Percentiles rank a stretch among this genome's conserved stretches.
These are phyloP conservation scores for Hawksworthiomyces lignivorus DNA, from an alignment of 2,329 filamentous ascomycete genomes.

Conservation along the genomic window DNA sequence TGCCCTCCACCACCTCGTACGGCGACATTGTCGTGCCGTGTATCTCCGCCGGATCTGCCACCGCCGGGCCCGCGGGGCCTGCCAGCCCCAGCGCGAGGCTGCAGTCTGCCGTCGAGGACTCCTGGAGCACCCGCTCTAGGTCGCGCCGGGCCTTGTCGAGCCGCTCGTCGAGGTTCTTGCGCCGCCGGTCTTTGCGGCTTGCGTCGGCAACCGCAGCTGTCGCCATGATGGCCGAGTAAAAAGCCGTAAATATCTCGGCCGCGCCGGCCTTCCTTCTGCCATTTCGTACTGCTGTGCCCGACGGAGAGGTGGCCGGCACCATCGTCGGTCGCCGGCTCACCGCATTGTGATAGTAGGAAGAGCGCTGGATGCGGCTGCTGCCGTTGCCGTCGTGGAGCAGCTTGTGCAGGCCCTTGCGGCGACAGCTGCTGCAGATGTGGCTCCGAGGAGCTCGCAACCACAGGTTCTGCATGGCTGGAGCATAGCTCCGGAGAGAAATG, in stretches of 20 bases:
- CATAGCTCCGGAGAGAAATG: slow-evolving; percentile 22
- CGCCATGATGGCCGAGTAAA: slow-evolving; percentile 61
- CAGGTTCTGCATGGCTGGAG: slow-evolving; percentile 54
- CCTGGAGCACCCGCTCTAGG: slow-evolving; percentile 6
- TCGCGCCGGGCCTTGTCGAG: slow-evolving; percentile 44
- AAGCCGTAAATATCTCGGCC: slow-evolving; percentile 54
- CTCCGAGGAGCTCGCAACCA: slow-evolving; percentile 60
- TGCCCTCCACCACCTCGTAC: slow-evolving; percentile 5
- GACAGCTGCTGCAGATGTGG: slow-evolving; percentile 58
- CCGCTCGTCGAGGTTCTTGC: slow-evolving; percentile 52
- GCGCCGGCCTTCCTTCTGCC: slow-evolving; percentile 41
- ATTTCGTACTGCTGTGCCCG: no score
- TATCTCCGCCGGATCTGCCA: background rate
- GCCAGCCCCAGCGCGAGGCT: background rate
- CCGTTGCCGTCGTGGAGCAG: background rate
- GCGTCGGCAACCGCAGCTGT: slow-evolving; percentile 58
- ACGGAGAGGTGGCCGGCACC: slow-evolving; percentile 27
- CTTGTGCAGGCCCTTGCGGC: slow-evolving; percentile 42
- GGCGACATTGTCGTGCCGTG: slow-evolving; percentile 1
- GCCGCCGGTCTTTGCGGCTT: slow-evolving; percentile 47
- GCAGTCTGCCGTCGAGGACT: slow-evolving; percentile 3
- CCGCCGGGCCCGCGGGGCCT: no score
- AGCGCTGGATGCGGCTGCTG: no score
- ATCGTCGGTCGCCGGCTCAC: slow-evolving; percentile 41
- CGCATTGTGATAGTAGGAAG: slow-evolving; percentile 21